Evolutionary conservation across 345 rosid species (phyloP), one percentile per base, ranked within the genome.

Genomic region (Ailanthus altissimus): DNA sequence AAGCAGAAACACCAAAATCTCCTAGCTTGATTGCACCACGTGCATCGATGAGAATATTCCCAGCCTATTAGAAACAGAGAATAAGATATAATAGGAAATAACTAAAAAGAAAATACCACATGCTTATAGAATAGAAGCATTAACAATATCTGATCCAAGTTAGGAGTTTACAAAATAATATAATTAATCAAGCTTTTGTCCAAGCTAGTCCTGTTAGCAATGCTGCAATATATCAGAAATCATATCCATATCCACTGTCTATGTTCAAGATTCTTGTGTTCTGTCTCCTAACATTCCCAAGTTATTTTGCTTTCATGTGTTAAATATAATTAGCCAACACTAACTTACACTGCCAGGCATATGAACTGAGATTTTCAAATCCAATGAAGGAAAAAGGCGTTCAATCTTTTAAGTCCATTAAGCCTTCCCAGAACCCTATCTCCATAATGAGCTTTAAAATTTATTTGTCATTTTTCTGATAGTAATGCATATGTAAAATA

Each of bases 1-100:
- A 93, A 32, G 99, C 98, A 43, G 98, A 93, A 77, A 96, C 99
- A 53, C 99, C 99, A 78, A 96, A 93, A 80, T 96, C 98, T 77
- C 99, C 99, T 68, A 96, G 79, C 85, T 96, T 96, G 84, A 93
- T 76, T 14, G 90, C 85, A 74, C 99, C 98, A 46, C 94, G 89
- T 59, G 90, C 73, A 81, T 84, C 99, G 20, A 96, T 86, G 83
- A 96, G 89, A 83, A 96, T 81, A 81, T 96, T 96, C 50, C 99
- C 99, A 62, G 98, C 98, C 99, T 96, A 77, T 67, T 70, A 75
- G 32, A 78, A 81, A 72, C 13, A 74, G 56, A 79, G 50, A 7
- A 78, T n/a, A 69, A 25, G 49, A 73, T 42, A 54, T 6, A 18
- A 69, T 16, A 20, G 74, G 0, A 12, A 60, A 67, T 42, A 14